A percentile compares a stretch with the other conserved stretches of the same genome.
phyloP scores from a whole-genome alignment of 2,329 filamentous ascomycete genomes.

The Thielaviopsis punctulata region DNA sequence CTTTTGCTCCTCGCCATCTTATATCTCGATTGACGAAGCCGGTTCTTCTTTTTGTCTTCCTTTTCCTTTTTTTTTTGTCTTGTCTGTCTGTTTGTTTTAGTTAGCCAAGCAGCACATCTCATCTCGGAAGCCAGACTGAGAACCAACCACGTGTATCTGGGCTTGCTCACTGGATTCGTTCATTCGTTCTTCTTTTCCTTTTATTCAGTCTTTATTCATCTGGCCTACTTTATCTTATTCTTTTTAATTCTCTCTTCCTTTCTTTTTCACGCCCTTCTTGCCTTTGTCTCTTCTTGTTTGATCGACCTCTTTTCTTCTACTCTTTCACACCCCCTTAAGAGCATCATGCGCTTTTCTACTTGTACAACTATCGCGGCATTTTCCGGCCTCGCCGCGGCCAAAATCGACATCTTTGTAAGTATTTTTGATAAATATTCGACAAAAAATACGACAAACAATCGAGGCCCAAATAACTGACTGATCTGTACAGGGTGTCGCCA shows the following conservation, averaged over 20 bases:
- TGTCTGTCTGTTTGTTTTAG: background rate
- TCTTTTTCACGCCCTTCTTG: background rate
- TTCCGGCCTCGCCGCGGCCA: slow-evolving; percentile 5
- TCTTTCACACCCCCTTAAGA: background rate
- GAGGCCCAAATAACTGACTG: background rate
- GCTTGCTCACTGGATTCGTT: background rate
- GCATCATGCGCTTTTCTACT: slow-evolving; percentile 1
- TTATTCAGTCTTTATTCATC: background rate
- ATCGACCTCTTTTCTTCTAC: background rate
- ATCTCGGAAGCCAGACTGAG: background rate
- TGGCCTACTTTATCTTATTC: background rate
- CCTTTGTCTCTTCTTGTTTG: background rate
- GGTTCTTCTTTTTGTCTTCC: background rate
- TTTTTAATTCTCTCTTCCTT: background rate
- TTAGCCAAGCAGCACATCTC: background rate
- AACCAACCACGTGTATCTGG: background rate
- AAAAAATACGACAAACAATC: background rate
- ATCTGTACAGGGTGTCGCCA: slow-evolving; percentile 19
- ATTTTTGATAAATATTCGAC: background rate
- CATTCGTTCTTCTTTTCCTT: background rate
- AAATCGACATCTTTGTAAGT: slow-evolving; percentile 6
- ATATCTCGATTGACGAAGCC: background rate
- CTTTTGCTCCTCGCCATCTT: background rate
- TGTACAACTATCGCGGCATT: slow-evolving; percentile 1
- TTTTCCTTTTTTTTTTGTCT: background rate